A percentile compares a stretch with the other conserved stretches of the same genome.
Conservation (phyloP, 1,284 basidiomycete species). For the Boletus hoseneyae region DNA sequence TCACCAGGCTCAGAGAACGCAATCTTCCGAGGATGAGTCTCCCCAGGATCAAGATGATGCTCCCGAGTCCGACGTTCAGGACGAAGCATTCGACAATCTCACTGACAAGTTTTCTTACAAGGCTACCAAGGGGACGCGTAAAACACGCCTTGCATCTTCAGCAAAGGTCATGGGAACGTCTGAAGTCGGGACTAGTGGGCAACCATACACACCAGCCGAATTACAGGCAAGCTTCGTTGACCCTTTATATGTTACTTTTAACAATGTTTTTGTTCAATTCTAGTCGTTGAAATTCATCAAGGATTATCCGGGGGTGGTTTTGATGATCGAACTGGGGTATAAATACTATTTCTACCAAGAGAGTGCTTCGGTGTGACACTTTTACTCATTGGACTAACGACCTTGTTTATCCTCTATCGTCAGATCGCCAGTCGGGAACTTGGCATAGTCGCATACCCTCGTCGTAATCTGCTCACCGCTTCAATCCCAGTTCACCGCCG, state of each 20-base stretch:
- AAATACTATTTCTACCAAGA: constrained; percentile 88
- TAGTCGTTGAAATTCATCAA: constrained; percentile 57
- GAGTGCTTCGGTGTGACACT: constrained; percentile 61
- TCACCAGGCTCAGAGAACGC: constrained; percentile 2
- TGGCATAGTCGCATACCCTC: constrained; percentile 75
- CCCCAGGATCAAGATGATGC: constrained; percentile 26
- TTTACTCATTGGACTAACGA: neutral
- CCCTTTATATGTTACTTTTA: neutral
- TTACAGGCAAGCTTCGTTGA: constrained; percentile 53
- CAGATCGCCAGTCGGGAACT: constrained; percentile 79
- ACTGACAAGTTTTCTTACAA: constrained; percentile 47
- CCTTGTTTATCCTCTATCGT: constrained; percentile 16
- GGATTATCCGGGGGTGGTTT: constrained; percentile 69
- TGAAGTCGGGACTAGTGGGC: constrained; percentile 72
- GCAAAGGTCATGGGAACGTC: constrained; percentile 38
- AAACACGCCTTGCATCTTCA: constrained; percentile 22
- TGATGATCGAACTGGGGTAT: constrained; percentile 89
- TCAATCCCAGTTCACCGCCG: constrained; percentile 81
- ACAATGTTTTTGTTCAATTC: neutral
- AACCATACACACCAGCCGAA: constrained; percentile 81
- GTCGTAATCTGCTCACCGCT: constrained; percentile 80
- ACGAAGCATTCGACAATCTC: constrained; percentile 48
- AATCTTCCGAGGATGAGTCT: constrained; percentile 22
- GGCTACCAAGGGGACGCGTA: constrained; percentile 30
- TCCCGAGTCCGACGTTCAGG: constrained; percentile 40